A percentile compares a stretch with the other conserved stretches of the same genome.
These are phyloP conservation scores for Talaromyces verruculosus DNA, from an alignment of 2,329 filamentous ascomycete species.

Conservation along the genomic window DNA sequence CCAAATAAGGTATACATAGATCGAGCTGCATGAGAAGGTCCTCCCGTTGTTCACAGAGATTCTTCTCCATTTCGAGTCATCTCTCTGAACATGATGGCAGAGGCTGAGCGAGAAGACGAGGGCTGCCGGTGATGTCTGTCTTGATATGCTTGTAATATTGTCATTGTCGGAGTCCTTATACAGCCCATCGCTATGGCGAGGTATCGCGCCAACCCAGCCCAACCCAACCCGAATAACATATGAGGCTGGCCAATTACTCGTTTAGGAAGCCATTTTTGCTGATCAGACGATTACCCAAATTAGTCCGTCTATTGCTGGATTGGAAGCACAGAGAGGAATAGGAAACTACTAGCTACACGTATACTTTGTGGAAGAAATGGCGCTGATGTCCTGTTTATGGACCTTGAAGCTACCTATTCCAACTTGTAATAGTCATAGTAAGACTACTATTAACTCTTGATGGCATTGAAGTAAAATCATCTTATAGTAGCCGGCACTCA, in stretches of 20 bases:
- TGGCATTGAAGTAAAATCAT: neutral
- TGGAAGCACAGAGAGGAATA: neutral
- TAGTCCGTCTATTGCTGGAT: neutral
- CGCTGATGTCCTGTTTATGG: neutral
- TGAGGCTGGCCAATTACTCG: neutral
- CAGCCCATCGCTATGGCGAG: neutral
- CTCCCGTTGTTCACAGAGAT: neutral
- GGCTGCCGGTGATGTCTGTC: neutral
- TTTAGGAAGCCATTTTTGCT: neutral
- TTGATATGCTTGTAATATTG: neutral
- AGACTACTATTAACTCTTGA: neutral
- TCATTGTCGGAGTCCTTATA: neutral
- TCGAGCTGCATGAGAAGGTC: neutral
- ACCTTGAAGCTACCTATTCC: neutral
- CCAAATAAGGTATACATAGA: neutral
- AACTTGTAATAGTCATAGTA: neutral
- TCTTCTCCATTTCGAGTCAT: neutral
- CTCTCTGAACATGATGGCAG: neutral
- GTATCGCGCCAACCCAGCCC: neutral
- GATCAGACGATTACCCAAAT: constrained; percentile 9
- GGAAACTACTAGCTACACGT: constrained; percentile 1
- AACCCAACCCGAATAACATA: neutral
- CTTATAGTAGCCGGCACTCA: neutral
- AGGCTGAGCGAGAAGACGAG: neutral
- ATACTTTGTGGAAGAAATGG: neutral